These are phyloP conservation scores for Alloascoidea africana DNA, from an alignment of 805 yeast genomes.

Conservation along the genomic window DNA sequence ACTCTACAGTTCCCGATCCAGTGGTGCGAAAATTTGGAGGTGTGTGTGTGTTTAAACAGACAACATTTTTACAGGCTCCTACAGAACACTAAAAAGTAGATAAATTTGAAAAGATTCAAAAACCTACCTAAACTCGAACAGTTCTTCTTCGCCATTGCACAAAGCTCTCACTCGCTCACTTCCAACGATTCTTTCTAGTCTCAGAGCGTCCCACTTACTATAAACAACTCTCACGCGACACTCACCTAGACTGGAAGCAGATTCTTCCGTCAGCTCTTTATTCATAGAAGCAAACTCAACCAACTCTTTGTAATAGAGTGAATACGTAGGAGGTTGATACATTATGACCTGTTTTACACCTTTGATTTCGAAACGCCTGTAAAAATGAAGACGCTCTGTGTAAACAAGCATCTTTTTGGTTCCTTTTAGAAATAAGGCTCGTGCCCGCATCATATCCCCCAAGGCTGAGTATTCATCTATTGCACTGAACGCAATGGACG, in stretches of 20 bases:
- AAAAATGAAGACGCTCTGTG: conserved; percentile 89
- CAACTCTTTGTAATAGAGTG: conserved; percentile 68
- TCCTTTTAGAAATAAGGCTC: conserved; percentile 53
- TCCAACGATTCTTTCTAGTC: conserved; percentile 78
- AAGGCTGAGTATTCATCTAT: conserved; percentile 74
- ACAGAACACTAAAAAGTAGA: no score
- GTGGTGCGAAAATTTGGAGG: no score
- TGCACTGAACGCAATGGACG: conserved; percentile 51
- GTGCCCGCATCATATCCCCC: conserved; percentile 51
- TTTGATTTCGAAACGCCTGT: conserved; percentile 66
- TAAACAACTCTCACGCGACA: conserved; percentile 38
- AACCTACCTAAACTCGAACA: conserved; percentile 62
- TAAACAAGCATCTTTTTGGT: conserved; percentile 62
- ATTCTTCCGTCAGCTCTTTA: conserved; percentile 27
- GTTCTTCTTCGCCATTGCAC: conserved; percentile 56
- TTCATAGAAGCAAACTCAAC: conserved; percentile 44
- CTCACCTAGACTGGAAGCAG: conserved; percentile 21
- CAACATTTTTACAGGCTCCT: no score
- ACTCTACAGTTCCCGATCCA: no score
- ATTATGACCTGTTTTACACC: conserved; percentile 77
- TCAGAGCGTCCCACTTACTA: conserved; percentile 66
- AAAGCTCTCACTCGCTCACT: conserved; percentile 51
- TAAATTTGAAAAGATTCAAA: no score
- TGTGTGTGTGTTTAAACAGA: no score
- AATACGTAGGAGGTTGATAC: conserved; percentile 78